These are phyloP conservation scores for Jamesozyma gamospora DNA, from an alignment of 805 yeast species.

Conservation along the genomic window DNA sequence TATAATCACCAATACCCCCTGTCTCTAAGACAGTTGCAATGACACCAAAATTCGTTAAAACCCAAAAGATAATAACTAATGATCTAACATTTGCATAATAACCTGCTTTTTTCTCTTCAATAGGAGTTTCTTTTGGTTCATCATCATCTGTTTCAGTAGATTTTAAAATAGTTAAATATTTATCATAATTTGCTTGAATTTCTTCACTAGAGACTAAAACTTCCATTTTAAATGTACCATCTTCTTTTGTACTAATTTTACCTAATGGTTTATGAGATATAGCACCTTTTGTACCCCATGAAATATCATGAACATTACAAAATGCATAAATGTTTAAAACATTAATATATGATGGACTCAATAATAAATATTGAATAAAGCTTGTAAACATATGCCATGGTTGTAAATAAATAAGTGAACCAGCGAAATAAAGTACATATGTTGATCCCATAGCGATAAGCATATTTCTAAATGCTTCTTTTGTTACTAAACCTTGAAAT, in stretches of 20 bases:
- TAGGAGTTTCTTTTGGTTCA: slow-evolving; percentile 27
- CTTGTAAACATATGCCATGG: slow-evolving; percentile 91
- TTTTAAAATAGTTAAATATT: slow-evolving; percentile 49
- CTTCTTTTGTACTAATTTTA: slow-evolving; percentile 60
- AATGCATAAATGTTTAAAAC: slow-evolving; percentile 90
- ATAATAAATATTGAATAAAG: slow-evolving; percentile 68
- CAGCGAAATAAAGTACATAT: slow-evolving; percentile 66
- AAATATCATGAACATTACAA: slow-evolving; percentile 90
- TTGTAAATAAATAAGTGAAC: slow-evolving; percentile 73
- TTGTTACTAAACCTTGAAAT: slow-evolving; percentile 43
- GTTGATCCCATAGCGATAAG: slow-evolving; percentile 81
- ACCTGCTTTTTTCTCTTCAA: slow-evolving; percentile 53
- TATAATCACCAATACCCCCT: slow-evolving; percentile 56
- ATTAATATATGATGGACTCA: slow-evolving; percentile 85
- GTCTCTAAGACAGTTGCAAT: slow-evolving; percentile 76
- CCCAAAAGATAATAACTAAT: slow-evolving; percentile 81
- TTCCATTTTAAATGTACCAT: slow-evolving; percentile 57
- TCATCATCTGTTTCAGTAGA: slow-evolving; percentile 28
- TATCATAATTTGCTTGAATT: slow-evolving; percentile 63
- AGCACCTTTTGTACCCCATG: slow-evolving; percentile 96
- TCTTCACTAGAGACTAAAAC: slow-evolving; percentile 70
- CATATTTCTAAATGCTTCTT: slow-evolving; percentile 73
- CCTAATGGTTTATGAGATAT: slow-evolving; percentile 62
- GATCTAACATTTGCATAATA: slow-evolving; percentile 90
- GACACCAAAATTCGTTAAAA: slow-evolving; percentile 72